Evolutionary conservation across 192 early-diverging fungal species (phyloP), one percentile per base, ranked within the genome.

Genomic region (Linnemannia exigua): DNA sequence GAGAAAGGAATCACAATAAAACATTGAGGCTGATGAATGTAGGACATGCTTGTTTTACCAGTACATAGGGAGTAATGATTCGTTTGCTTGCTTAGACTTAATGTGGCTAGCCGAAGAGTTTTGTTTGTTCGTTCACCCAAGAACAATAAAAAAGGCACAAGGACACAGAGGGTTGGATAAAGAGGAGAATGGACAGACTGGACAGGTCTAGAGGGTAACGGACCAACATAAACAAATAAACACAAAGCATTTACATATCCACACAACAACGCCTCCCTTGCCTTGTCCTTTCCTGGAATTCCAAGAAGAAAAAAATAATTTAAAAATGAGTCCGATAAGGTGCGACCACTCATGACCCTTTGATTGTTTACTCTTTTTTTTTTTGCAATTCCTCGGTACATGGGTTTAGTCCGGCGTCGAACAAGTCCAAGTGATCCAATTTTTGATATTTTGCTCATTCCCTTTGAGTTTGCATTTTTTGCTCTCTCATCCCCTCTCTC

Each of bases 401-500:
- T 2, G 58, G 14, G 2, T 11, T 33, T 63, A 15, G 25, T 63
- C 11, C 58, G 25, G 58, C 15, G 12, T 15, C 11, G 11, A 63
- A 31, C 14, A 63, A 63, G 58, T 63, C 58, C 58, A 63, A 63
- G 58, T 63, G 58, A 25, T 31, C 11, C 58, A 63, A 63, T 63
- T 63, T 75, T 63, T 37, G 63, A 63, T 15, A 41, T 72, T 28
- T 37, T 37, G 37, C 44, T 20, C 28, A 25, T 70, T 41, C 41
- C 20, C 11, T 37, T 70, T n/a, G n/a, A n/a, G n/a, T n/a, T n/a
- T n/a, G n/a, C n/a, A n/a, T 50, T 72, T 68, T 35, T 68, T 33
- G n/a, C 14, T n/a, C n/a, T n/a, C n/a, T n/a, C n/a, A 0, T 36
- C 7, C 22, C 5, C 52, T 25, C n/a, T 25, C n/a, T 54, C 51